Evolutionary conservation across 2,329 filamentous ascomycete genomes (phyloP).

Genomic region (Aspergillus thermomutatus): DNA sequence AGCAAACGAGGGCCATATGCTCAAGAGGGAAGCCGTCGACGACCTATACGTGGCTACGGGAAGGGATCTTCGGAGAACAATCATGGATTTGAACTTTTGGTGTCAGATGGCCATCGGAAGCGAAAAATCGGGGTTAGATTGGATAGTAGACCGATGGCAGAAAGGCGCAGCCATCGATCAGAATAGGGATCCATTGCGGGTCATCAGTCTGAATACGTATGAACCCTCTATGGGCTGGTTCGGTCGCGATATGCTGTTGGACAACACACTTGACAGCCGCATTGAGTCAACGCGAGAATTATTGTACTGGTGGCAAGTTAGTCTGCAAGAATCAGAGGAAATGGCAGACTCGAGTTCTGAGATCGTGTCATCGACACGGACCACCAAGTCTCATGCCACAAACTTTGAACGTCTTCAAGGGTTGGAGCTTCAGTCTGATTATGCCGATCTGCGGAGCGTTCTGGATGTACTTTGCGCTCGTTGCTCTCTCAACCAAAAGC

Average conservation of each 20-base stretch:
- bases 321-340: constrained; percentile 57
- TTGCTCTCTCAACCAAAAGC: constrained; percentile 23
- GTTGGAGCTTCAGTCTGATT: constrained; percentile 26
- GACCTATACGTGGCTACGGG: constrained; percentile 67
- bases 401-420: constrained; percentile 24
- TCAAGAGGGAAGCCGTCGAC: constrained; percentile 64
- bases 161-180: constrained; percentile 66
- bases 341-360: constrained; percentile 37
- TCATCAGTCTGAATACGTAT: constrained; percentile 80
- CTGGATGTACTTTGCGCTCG: constrained; percentile 33
- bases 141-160: constrained; percentile 80
- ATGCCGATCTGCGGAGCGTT: constrained; percentile 33
- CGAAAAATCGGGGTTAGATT: constrained; percentile 79
- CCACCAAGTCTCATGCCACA: constrained; percentile 5
- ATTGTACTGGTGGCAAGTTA: constrained; percentile 66
- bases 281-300: constrained; percentile 63
- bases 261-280: constrained; percentile 47
- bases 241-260: constrained; percentile 56
- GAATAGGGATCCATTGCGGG: constrained; percentile 65
- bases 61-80: constrained; percentile 72
- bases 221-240: constrained; percentile 72
- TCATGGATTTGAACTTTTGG: constrained; percentile 90
- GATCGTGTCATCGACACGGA: constrained; percentile 16
- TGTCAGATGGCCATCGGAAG: constrained; percentile 95
- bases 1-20: constrained; percentile 81